Percentiles rank a stretch among this genome's conserved stretches.
Evolutionary conservation across 108 stramenopile genomes (phyloP).

Genomic region (Cyclotella distinguenda): DNA sequence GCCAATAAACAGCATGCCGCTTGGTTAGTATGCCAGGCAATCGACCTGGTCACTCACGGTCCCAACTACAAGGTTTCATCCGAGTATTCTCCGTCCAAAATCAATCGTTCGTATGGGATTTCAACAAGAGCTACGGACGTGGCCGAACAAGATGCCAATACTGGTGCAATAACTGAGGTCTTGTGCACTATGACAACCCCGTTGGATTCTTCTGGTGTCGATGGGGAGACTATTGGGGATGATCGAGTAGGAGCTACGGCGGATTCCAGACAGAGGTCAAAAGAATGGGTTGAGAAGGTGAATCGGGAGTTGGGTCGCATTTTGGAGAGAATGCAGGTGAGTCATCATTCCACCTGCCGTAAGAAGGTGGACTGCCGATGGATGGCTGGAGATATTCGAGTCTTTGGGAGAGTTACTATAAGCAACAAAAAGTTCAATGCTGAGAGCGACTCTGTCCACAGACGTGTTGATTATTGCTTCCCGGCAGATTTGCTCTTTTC

Average conservation of each 20-base stretch:
- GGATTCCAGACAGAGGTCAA: too few relatives aligned
- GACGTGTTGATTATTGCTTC: conserved; percentile 74
- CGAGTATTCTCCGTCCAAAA: conserved; percentile 34
- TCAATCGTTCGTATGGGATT: conserved; percentile 75
- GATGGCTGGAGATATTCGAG: conserved; percentile 51
- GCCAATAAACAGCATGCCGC: conserved; percentile 62
- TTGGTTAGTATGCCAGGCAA: conserved; percentile 52
- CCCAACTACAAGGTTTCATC: conserved; percentile 5
- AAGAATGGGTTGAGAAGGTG: conserved; percentile 38
- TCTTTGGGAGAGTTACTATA: conserved; percentile 66
- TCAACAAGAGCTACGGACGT: conserved; percentile 40
- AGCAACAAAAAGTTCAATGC: conserved; percentile 70
- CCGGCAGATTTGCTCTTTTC: conserved; percentile 63
- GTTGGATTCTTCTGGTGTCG: conserved; percentile 26
- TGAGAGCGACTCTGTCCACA: conserved; percentile 69
- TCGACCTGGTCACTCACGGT: conserved; percentile 46
- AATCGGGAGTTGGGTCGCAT: conserved; percentile 37
- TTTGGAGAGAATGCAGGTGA: neutral
- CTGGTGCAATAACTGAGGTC: conserved; percentile 75
- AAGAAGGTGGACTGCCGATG: neutral
- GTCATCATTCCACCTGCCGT: neutral
- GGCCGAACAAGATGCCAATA: conserved; percentile 64
- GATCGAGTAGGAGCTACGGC: conserved; percentile 25
- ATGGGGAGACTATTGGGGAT: neutral
- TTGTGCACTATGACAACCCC: conserved; percentile 52